These are phyloP conservation scores for Cubamyces lactineus DNA, from an alignment of 768 basidiomycete species.

Conservation along the genomic window DNA sequence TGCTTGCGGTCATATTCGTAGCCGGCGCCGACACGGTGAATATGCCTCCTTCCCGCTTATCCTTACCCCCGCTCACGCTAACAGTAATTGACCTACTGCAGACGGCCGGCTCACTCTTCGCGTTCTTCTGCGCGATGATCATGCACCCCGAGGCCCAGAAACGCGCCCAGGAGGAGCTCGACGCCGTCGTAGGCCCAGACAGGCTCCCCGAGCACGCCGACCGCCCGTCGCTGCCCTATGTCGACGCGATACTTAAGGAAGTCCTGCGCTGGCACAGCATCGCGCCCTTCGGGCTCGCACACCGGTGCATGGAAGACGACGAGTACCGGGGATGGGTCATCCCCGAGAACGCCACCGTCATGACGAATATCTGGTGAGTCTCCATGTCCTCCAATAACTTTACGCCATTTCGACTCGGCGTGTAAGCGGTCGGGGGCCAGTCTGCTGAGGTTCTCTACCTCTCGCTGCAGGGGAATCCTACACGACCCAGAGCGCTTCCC, in stretches of 20 bases:
- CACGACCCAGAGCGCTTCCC: conserved; percentile 51
- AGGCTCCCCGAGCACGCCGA: conserved; percentile 24
- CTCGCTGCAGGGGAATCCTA: conserved; percentile 53
- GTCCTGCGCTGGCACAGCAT: conserved; percentile 20
- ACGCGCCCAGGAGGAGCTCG: no score
- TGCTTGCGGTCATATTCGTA: not conserved
- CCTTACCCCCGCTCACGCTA: not conserved
- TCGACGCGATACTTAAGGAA: conserved; percentile 26
- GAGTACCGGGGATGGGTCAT: conserved; percentile 44
- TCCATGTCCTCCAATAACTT: no score
- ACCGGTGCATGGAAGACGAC: no score
- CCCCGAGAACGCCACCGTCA: conserved; percentile 33
- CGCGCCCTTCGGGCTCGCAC: conserved; percentile 11
- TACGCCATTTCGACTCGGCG: no score
- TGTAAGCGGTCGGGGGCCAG: no score
- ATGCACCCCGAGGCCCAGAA: conserved; percentile 13
- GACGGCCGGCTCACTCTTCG: not conserved
- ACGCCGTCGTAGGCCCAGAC: conserved; percentile 20
- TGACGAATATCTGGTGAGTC: conserved; percentile 24
- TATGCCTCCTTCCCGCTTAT: not conserved
- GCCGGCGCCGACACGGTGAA: conserved; percentile 3
- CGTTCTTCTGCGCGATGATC: conserved; percentile 16
- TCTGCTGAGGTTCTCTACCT: no score
- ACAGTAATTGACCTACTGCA: not conserved
- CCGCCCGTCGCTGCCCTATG: conserved; percentile 16